phyloP scores from a whole-genome alignment of 257 asterid species.

The Petrea volubilis region DNA sequence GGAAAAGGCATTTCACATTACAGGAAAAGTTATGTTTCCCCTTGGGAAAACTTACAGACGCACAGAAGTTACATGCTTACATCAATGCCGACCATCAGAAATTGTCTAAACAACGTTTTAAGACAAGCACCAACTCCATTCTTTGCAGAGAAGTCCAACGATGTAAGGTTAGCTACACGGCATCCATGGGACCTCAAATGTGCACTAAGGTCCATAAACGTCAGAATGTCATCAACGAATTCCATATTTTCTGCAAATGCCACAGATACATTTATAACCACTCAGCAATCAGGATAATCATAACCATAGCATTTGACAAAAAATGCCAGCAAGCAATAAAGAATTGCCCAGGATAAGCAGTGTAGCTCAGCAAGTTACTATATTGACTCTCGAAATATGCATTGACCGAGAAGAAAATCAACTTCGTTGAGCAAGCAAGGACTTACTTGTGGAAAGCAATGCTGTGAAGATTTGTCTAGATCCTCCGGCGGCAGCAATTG shows the following conservation, averaged over 20 bases:
- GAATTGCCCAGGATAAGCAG: not conserved
- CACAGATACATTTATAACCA: not conserved
- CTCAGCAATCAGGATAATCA: not conserved
- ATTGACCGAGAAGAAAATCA: not conserved
- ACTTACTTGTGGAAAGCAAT: constrained; percentile 82
- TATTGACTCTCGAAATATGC: not conserved
- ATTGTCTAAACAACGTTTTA: constrained; percentile 65
- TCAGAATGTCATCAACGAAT: constrained; percentile 75
- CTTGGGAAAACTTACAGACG: constrained; percentile 3
- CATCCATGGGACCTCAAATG: constrained; percentile 67
- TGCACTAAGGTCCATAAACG: constrained; percentile 72
- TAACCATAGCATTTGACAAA: not conserved
- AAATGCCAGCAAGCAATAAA: not conserved
- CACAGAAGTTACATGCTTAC: constrained; percentile 42
- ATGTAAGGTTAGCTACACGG: constrained; percentile 76
- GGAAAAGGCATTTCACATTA: constrained; percentile 5
- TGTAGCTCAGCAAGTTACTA: not conserved
- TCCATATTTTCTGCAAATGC: constrained; percentile 75
- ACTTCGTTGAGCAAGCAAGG: constrained; percentile 8
- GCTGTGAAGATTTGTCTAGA: constrained; percentile 68
- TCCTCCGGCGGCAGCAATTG: constrained; percentile 36
- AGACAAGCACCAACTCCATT: constrained; percentile 88
- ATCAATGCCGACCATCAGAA: constrained; percentile 56
- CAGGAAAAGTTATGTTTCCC: not conserved
- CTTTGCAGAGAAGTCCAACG: constrained; percentile 72